These are phyloP conservation scores for Phaeosphaeria sp. DNA, from an alignment of 2,329 filamentous ascomycete genomes.

Conservation along the genomic window DNA sequence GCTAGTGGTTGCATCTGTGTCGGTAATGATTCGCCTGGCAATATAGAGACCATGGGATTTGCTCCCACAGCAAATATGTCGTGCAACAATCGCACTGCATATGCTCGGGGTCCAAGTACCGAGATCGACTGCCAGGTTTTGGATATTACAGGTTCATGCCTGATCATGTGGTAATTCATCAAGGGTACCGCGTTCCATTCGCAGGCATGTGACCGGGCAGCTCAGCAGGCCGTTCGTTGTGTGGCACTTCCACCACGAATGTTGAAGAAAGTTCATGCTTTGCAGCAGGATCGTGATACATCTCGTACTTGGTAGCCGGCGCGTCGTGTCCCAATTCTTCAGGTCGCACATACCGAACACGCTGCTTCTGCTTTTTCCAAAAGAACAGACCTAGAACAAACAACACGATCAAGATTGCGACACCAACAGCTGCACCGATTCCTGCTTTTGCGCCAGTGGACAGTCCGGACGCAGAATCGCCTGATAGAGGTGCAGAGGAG, in stretches of 20 bases:
- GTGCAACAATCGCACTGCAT: not conserved
- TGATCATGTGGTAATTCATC: not conserved
- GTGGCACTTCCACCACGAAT: slow-evolving; percentile 17
- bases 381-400: slow-evolving; percentile 71
- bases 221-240: slow-evolving; percentile 9
- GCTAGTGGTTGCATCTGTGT: not conserved
- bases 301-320: slow-evolving; percentile 13
- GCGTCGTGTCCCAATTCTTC: slow-evolving; percentile 1
- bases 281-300: slow-evolving; percentile 15
- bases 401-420: slow-evolving; percentile 47
- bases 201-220: slow-evolving; percentile 7
- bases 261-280: slow-evolving; percentile 23
- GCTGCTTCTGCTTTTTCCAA: slow-evolving; percentile 23
- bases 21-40: not conserved
- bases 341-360: not conserved
- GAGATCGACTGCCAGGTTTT: not conserved
- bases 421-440: slow-evolving; percentile 25
- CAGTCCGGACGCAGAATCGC: slow-evolving; percentile 19
- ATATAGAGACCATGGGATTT: not conserved
- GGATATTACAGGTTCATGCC: not conserved
- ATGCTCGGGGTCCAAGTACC: not conserved
- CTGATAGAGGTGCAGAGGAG: slow-evolving; percentile 22
- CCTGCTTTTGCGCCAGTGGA: slow-evolving; percentile 27
- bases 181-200: not conserved
- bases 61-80: not conserved